phyloP scores from a whole-genome alignment of 345 rosid species.

The Anacardium occidentale region DNA sequence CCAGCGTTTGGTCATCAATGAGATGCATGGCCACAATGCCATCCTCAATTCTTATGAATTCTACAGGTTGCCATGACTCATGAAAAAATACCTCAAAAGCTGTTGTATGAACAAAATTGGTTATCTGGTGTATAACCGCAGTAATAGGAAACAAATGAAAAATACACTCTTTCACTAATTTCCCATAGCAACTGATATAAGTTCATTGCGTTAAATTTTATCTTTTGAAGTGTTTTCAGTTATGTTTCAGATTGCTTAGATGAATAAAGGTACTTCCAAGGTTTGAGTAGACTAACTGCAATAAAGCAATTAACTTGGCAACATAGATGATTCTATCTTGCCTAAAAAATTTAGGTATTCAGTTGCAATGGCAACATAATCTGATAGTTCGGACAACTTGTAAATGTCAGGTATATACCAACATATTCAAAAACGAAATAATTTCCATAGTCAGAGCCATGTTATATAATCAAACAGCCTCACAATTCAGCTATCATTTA shows the following conservation, averaged over 20 bases:
- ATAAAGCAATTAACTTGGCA: background rate
- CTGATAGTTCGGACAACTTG: background rate
- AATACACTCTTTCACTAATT: background rate
- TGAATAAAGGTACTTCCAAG: background rate
- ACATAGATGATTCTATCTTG: background rate
- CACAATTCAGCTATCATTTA: background rate
- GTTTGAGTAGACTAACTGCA: background rate
- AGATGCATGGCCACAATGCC: constrained; percentile 51
- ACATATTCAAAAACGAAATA: background rate
- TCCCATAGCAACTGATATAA: background rate
- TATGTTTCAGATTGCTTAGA: background rate
- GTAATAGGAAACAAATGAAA: background rate
- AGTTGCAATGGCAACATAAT: background rate
- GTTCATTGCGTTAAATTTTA: background rate
- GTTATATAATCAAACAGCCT: background rate
- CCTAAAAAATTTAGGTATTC: background rate
- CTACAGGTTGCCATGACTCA: constrained; percentile 67
- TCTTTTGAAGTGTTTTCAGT: background rate
- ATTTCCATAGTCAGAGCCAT: background rate
- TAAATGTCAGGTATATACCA: background rate
- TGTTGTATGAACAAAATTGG: constrained; percentile 26
- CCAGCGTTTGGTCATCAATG: constrained; percentile 27
- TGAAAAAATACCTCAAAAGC: constrained; percentile 69
- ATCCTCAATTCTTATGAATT: constrained; percentile 44
- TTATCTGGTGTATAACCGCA: background rate